These are phyloP conservation scores for Kluyveromyces starmeri DNA, from an alignment of 805 yeast species.

Conservation along the genomic window DNA sequence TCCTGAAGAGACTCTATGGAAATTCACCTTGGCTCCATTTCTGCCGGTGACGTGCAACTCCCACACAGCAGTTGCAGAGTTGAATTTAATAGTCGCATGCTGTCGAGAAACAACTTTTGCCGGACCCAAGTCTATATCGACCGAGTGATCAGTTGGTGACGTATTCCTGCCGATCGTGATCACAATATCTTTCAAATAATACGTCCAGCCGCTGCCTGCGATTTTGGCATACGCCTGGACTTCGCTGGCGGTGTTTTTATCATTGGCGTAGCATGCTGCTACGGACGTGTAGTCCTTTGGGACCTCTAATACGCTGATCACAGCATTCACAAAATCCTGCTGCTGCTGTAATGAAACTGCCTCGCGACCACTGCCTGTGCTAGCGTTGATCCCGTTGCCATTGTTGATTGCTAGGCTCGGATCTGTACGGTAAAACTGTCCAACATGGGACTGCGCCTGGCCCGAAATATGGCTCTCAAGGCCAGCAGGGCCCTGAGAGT, in stretches of 20 bases:
- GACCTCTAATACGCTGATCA: conserved; percentile 55
- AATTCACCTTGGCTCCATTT: conserved; percentile 89
- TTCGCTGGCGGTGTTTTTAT: conserved; percentile 51
- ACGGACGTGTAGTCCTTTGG: conserved; percentile 78
- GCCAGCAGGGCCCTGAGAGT: background rate
- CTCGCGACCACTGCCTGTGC: conserved; percentile 5
- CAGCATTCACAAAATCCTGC: conserved; percentile 49
- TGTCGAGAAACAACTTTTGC: conserved; percentile 92
- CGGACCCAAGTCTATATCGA: conserved; percentile 86
- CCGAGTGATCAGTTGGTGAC: conserved; percentile 19
- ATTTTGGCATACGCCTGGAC: conserved; percentile 98
- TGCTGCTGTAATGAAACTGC: conserved; percentile 8
- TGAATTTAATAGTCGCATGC: conserved; percentile 80
- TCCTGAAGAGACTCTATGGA: conserved; percentile 39
- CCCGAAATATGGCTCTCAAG: too few species aligned
- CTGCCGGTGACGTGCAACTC: conserved; percentile 76
- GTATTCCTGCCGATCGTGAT: conserved; percentile 86
- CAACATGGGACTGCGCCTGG: too few species aligned
- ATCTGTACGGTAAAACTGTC: background rate
- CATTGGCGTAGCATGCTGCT: conserved; percentile 63
- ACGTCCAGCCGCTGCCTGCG: conserved; percentile 91
- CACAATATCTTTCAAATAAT: conserved; percentile 69
- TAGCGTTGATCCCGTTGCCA: conserved; percentile 1
- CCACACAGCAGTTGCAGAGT: conserved; percentile 72
- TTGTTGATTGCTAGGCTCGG: background rate